Evolutionary conservation across 2,329 filamentous ascomycete species (phyloP).

Genomic region (Epichloe amarillans): DNA sequence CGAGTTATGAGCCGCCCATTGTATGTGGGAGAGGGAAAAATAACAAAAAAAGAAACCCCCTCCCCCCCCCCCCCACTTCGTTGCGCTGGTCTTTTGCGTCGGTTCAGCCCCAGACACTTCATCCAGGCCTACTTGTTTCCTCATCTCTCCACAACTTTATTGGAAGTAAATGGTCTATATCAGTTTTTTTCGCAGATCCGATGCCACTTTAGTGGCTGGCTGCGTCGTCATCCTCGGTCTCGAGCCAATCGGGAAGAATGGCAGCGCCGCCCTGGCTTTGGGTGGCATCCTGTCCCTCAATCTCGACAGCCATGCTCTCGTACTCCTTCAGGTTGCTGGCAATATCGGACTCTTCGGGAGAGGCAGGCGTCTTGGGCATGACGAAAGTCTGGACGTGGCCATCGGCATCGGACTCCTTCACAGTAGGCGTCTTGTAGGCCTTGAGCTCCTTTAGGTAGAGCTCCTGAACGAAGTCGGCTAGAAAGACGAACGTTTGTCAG

Average conservation of each 20-base stretch:
- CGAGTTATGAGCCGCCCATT: background rate
- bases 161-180: background rate
- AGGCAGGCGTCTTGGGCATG: conserved; percentile 66
- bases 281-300: conserved; percentile 68
- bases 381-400: conserved; percentile 84
- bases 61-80: background rate
- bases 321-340: conserved; percentile 87
- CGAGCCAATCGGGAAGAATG: conserved; percentile 61
- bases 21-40: background rate
- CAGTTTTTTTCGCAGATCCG: background rate
- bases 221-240: conserved; percentile 54
- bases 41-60: background rate
- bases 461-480: conserved; percentile 95
- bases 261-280: conserved; percentile 45
- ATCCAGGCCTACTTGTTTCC: background rate
- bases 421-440: conserved; percentile 73
- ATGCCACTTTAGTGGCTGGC: conserved; percentile 31
- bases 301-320: conserved; percentile 85
- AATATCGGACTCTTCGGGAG: conserved; percentile 88
- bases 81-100: background rate
- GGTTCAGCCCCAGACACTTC: background rate
- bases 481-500: background rate
- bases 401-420: conserved; percentile 79
- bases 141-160: background rate
- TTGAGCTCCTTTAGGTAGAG: conserved; percentile 95